These are phyloP conservation scores for Verticillium zaregamsianum DNA, from an alignment of 2,329 filamentous ascomycete species.

Conservation along the genomic window DNA sequence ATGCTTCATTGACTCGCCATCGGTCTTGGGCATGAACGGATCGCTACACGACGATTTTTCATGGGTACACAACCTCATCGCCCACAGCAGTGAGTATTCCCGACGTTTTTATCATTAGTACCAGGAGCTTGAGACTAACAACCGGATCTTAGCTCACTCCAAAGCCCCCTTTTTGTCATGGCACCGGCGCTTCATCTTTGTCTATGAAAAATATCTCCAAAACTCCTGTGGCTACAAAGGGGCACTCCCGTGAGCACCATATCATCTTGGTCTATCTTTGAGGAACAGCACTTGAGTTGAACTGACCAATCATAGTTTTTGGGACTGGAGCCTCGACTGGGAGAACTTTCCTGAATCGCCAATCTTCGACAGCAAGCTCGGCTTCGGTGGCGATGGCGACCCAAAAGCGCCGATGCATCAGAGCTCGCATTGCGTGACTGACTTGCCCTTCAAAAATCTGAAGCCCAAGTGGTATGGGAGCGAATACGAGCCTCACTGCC, in stretches of 20 bases:
- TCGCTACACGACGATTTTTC: slow-evolving; percentile 13
- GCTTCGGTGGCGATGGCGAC: slow-evolving; percentile 13
- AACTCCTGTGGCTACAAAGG: slow-evolving; percentile 8
- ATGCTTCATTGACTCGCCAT: slow-evolving; percentile 11
- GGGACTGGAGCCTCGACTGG: slow-evolving; percentile 15
- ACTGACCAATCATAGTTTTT: slow-evolving; percentile 1
- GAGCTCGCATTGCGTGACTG: neutral
- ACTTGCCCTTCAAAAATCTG: slow-evolving; percentile 1
- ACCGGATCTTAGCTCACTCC: slow-evolving; percentile 1
- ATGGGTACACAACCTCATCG: slow-evolving; percentile 12
- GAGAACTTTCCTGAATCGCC: slow-evolving; percentile 11
- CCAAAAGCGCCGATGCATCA: neutral
- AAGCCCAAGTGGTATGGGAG: slow-evolving; percentile 9
- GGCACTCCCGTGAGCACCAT: slow-evolving; percentile 8
- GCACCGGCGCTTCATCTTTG: slow-evolving; percentile 13
- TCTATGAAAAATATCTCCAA: slow-evolving; percentile 9
- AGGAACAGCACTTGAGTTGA: neutral
- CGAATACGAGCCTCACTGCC: slow-evolving; percentile 12
- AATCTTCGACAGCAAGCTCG: slow-evolving; percentile 9
- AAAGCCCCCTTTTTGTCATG: slow-evolving; percentile 12
- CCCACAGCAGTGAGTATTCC: slow-evolving; percentile 10
- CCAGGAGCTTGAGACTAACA: neutral
- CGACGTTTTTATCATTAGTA: no score
- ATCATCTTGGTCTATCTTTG: no score
- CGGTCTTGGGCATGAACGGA: slow-evolving; percentile 8